Base-by-base conservation (phyloP, 306 rosid genomes). In the Psophocarpus tetragonolobus region DNA sequence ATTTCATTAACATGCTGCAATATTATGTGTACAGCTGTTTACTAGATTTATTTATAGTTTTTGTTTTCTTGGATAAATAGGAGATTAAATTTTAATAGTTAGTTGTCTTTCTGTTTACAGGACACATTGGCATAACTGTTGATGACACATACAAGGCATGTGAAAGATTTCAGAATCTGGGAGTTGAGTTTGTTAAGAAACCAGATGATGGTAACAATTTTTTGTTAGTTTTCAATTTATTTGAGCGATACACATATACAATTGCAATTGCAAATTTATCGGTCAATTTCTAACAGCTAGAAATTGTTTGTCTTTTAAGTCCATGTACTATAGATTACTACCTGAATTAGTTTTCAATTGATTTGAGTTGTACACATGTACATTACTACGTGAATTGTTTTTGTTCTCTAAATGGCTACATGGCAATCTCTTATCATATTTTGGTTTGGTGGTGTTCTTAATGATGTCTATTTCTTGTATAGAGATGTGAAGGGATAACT, bases 71-170 rank as follows among this genome's bases (percentile, higher is more conserved):
- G 84, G 54, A 51, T 42, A 33, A 18, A 62, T 6, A 47, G 32
- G 63, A 24, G 9, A 42, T 50, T 6, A 38, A 33, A 58, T 58
- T 73, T 33, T 77, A 20, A 60, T 67, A 32, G 13, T 27, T 13
- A 32, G 17, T 27, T 54, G 33, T 73, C 58, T n/a, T 60, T 68
- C 38, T 76, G 47, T 64, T 27, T 56, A 44, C 79, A 95, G 97
- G 99, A 62, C 99, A 95, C 74, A 95, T 95, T 81, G 97, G 99
- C 70, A 69, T 92, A 74, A 92, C 99, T 8, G 97, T 95, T 80
- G 96, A 95, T 83, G 99, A 95, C 86, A 92, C 97, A 36, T 53
- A 72, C 79, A 91, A 92, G 92, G 97, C 97, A 42, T 91, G 97
- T 78, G 97, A 95, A 85, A 88, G 99, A 85, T 92, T 92, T 85